Evolutionary conservation across 768 basidiomycete genomes (phyloP).

Genomic region (Mycena kentingensis): DNA sequence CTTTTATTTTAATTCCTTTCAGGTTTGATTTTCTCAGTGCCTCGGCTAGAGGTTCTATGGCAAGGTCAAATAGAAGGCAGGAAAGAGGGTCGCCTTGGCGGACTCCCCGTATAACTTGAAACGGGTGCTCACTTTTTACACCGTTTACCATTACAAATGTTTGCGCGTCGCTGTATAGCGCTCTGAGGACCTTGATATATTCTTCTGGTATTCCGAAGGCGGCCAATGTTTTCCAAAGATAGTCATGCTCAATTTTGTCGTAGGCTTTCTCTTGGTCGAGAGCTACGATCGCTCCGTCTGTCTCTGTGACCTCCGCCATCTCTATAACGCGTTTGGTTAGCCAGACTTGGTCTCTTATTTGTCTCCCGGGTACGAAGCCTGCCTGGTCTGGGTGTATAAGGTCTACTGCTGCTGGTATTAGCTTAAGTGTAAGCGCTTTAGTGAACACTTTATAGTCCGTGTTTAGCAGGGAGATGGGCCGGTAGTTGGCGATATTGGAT

Average conservation of each 20-base stretch:
- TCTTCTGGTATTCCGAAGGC: neutral
- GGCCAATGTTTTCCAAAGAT: conserved; percentile 6
- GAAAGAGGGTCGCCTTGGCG: conserved; percentile 40
- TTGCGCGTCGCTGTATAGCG: conserved; percentile 16
- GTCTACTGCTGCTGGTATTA: neutral
- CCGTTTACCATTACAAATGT: conserved; percentile 18
- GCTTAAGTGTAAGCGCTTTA: conserved; percentile 2
- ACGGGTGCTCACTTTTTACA: conserved; percentile 10
- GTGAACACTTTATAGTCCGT: neutral
- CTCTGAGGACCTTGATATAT: conserved; percentile 17
- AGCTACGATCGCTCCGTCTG: conserved; percentile 3
- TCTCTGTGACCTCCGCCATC: conserved; percentile 5
- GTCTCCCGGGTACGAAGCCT: conserved; percentile 26
- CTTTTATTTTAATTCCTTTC: conserved; percentile 27
- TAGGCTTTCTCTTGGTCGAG: conserved; percentile 14
- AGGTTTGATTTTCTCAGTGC: conserved; percentile 32
- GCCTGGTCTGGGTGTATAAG: conserved; percentile 4
- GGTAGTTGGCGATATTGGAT: conserved; percentile 20
- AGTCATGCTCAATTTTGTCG: conserved; percentile 25
- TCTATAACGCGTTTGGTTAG: conserved; percentile 20
- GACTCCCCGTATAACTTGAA: conserved; percentile 15
- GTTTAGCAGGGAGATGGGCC: conserved; percentile 13
- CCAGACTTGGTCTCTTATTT: conserved; percentile 26
- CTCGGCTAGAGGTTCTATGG: conserved; percentile 41
- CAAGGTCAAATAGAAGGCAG: conserved; percentile 41